A percentile compares a stretch with the other conserved stretches of the same genome.
Evolutionary conservation across 257 asterid genomes (phyloP).

Genomic region (Ballota nigra): DNA sequence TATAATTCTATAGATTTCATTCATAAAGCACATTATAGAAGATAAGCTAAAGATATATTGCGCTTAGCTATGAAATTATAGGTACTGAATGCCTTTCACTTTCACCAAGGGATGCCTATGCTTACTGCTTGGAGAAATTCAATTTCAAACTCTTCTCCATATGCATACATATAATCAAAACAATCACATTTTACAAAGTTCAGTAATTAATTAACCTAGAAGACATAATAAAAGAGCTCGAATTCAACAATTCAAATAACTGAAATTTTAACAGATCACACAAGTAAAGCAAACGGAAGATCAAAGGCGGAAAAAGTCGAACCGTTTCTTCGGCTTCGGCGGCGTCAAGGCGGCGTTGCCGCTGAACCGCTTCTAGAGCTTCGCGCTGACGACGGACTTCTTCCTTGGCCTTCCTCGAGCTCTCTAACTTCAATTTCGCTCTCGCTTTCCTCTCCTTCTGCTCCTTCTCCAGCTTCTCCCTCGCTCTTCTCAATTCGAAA

Average conservation of each 20-base stretch:
- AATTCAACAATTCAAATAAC: neutral
- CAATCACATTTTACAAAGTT: neutral
- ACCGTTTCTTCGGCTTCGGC: conserved; percentile 84
- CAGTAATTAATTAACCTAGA: conserved; percentile 1
- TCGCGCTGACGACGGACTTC: conserved; percentile 79
- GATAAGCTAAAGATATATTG: neutral
- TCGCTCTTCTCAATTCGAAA: conserved; percentile 85
- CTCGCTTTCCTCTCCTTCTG: conserved; percentile 71
- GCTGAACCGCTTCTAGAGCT: conserved; percentile 73
- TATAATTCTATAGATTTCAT: neutral
- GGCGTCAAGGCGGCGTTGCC: conserved; percentile 75
- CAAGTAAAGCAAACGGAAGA: neutral
- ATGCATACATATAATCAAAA: neutral
- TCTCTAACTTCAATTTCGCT: conserved; percentile 71
- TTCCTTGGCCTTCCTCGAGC: conserved; percentile 61
- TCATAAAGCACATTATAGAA: neutral
- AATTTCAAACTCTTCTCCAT: neutral
- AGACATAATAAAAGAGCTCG: neutral
- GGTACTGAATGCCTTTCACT: neutral
- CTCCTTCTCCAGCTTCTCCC: conserved; percentile 86
- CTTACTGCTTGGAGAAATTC: neutral
- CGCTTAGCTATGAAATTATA: neutral
- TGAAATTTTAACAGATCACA: neutral
- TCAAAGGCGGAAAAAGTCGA: neutral
- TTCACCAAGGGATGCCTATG: neutral